Base-by-base conservation (phyloP, 1,139 yeast species). In the Candida albicans region DNA sequence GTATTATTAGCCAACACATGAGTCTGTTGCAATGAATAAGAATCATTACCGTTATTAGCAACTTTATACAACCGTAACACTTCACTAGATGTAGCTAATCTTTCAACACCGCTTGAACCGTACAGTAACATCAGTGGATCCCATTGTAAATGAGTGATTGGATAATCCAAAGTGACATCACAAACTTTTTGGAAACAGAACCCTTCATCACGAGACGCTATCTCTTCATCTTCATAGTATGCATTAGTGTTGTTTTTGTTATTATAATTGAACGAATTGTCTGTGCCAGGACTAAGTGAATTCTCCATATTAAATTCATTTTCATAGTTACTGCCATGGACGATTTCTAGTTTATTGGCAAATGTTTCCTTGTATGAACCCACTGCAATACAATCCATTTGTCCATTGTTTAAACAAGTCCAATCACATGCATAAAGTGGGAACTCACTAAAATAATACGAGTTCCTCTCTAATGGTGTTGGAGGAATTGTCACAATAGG, bases 401-500 rank as follows among this genome's bases (percentile, higher is more conserved):
- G 70, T 4, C 64, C 63, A 15, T 65, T 62, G 2, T 62, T 60
- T 13, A 64, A 48, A 30, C 59, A 58, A 7, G 78, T 62, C 96
- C 96, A 87, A 56, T 84, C 95, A 24, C 80, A 67, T 27, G 84
- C 75, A 55, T 77, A 84, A 15, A 87, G 65, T 1, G 95, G 93
- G 60, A 75, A 73, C 41, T 77, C 77, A 0, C 86, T 71, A 47
- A 78, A 79, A 55, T 75, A 84, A 54, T 74, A 76, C 5, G 87
- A 82, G 5, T 76, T 67, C 30, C 82, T 57, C 36, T 51, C 55
- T 32, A 52, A 33, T 12, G 52, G 54, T 10, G 48, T 40, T 1
- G 43, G 31, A 7, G 51, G 37, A 9, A 46, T 28, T 7, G 39
- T 2, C 3, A 45, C 27, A 2, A 41, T 15, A 6, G 51, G 38